Conservation (phyloP, 192 early-diverging fungal genomes). For the Kappamyces sp. region DNA sequence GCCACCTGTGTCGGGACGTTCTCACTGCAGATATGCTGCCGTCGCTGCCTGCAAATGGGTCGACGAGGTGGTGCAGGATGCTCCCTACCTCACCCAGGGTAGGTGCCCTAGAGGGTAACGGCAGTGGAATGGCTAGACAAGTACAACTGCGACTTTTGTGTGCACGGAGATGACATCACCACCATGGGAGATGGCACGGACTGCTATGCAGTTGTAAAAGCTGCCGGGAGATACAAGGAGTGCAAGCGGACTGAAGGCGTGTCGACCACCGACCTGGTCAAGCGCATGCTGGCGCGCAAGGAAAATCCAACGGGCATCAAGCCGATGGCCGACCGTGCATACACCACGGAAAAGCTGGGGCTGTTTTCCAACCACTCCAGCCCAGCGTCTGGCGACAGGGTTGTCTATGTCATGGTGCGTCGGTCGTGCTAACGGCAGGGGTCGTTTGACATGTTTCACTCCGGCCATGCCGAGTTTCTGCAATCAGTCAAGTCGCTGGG, state of each 20-base stretch:
- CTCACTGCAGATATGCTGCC: slow-evolving; percentile 67
- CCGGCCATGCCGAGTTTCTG: slow-evolving; percentile 92
- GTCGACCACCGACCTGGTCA: slow-evolving; percentile 95
- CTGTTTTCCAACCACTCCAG: slow-evolving; percentile 84
- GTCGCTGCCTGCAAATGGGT: slow-evolving; percentile 97
- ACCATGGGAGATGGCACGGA: slow-evolving; percentile 93
- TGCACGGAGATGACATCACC: slow-evolving; percentile 97
- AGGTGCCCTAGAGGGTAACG: neutral
- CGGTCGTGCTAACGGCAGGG: slow-evolving; percentile 49
- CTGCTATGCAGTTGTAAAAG: slow-evolving; percentile 93
- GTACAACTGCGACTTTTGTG: slow-evolving; percentile 89
- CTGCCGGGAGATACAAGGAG: slow-evolving; percentile 89
- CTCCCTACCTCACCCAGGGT: slow-evolving; percentile 77
- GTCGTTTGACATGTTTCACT: slow-evolving; percentile 92
- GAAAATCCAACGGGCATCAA: slow-evolving; percentile 52
- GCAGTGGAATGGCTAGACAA: slow-evolving; percentile 73
- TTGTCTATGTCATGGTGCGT: slow-evolving; percentile 67
- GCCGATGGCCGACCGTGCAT: slow-evolving; percentile 3
- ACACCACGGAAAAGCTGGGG: slow-evolving; percentile 73
- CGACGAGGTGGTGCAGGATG: slow-evolving; percentile 84
- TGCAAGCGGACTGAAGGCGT: slow-evolving; percentile 94
- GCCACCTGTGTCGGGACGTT: slow-evolving; percentile 1
- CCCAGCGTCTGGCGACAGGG: slow-evolving; percentile 66
- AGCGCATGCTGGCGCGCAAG: slow-evolving; percentile 87
- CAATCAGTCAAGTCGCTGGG: slow-evolving; percentile 76